Conservation (phyloP, 202 grass and related monocot species). For the Hordeum pubiflorum region DNA sequence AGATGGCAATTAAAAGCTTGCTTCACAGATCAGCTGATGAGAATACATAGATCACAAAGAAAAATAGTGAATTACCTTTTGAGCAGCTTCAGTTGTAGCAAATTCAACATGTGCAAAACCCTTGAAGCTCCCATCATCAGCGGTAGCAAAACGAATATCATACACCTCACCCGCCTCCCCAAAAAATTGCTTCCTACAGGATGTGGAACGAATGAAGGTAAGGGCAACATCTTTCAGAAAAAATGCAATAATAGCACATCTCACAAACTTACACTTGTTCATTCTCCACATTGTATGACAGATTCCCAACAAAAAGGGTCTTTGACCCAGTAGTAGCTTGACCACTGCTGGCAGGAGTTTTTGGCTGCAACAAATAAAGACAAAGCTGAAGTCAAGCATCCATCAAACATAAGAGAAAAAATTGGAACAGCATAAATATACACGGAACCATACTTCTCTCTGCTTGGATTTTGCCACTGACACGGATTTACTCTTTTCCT, state of each 20-base stretch:
- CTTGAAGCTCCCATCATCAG: constrained; percentile 55
- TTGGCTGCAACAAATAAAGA: constrained; percentile 41
- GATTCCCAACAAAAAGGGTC: constrained; percentile 80
- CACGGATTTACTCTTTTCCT: constrained; percentile 30
- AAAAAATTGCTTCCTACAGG: constrained; percentile 71
- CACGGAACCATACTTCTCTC: constrained; percentile 31
- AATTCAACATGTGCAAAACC: constrained; percentile 90
- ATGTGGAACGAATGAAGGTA: not conserved
- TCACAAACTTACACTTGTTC: constrained; percentile 52
- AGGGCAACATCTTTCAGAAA: not conserved
- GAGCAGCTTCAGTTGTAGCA: constrained; percentile 48
- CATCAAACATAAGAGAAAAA: not conserved
- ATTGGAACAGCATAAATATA: not conserved
- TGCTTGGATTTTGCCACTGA: constrained; percentile 25
- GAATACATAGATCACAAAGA: not conserved
- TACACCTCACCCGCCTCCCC: constrained; percentile 54
- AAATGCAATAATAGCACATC: not conserved
- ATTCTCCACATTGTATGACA: constrained; percentile 38
- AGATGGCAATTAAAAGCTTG: not conserved
- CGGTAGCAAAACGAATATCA: constrained; percentile 47
- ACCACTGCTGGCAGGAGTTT: constrained; percentile 49
- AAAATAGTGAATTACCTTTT: constrained; percentile 39
- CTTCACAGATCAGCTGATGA: not conserved
- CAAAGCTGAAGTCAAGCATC: not conserved
- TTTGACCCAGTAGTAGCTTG: constrained; percentile 46